Evolutionary conservation across 768 basidiomycete species (phyloP).

Genomic region (Mrakia hoshinonis): DNA sequence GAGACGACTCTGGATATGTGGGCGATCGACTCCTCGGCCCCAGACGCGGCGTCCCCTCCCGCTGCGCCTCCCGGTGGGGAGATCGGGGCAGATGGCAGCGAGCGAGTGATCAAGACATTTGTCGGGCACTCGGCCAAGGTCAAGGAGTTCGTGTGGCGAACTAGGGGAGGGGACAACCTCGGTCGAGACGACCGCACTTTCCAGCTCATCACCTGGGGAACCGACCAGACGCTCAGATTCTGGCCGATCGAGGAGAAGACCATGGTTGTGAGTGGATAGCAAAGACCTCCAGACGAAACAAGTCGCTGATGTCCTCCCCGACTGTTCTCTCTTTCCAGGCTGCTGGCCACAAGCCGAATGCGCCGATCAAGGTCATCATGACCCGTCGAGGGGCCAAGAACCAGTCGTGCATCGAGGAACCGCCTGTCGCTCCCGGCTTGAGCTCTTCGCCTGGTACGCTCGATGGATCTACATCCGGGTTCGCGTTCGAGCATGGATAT

Average conservation of each 20-base stretch:
- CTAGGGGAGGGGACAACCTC: conserved; percentile 47
- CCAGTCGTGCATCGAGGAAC: conserved; percentile 28
- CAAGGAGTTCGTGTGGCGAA: conserved; percentile 96
- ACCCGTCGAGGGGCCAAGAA: conserved; percentile 23
- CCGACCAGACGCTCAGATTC: conserved; percentile 80
- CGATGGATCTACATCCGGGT: background rate
- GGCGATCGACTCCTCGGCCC: conserved; percentile 41
- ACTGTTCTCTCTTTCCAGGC: conserved; percentile 1
- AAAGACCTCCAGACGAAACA: too few relatives aligned
- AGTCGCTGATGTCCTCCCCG: too few relatives aligned
- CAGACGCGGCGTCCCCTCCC: background rate
- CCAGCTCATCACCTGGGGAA: conserved; percentile 69
- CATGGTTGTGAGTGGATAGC: conserved; percentile 15
- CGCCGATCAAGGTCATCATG: conserved; percentile 28
- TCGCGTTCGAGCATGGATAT: background rate
- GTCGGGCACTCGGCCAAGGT: conserved; percentile 69
- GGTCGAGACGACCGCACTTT: conserved; percentile 52
- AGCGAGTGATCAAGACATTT: conserved; percentile 60
- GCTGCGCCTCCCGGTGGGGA: conserved; percentile 19
- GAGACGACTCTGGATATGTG: conserved; percentile 80
- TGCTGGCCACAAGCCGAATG: conserved; percentile 21
- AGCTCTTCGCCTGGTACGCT: background rate
- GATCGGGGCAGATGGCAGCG: conserved; percentile 32
- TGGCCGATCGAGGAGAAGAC: conserved; percentile 61
- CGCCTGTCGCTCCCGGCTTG: background rate